Percentiles rank a stretch among this genome's conserved stretches.
phyloP scores from a whole-genome alignment of 2,329 filamentous ascomycete species.

The Pseudogymnoascus sp. region DNA sequence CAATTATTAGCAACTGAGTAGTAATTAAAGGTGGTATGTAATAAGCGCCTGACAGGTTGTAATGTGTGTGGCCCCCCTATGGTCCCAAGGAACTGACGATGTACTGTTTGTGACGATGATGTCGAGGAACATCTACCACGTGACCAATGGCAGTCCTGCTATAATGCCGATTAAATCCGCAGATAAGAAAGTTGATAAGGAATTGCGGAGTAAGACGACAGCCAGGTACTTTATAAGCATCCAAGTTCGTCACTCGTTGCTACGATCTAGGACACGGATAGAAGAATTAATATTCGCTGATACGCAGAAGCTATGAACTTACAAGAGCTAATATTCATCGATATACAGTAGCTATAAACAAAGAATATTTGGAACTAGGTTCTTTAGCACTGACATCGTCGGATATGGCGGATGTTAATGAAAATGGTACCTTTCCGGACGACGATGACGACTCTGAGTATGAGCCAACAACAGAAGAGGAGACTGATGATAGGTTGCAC shows the following conservation, averaged over 20 bases:
- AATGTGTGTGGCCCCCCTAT: background rate
- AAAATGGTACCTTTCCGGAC: conserved; percentile 9
- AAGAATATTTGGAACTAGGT: background rate
- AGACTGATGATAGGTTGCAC: conserved; percentile 24
- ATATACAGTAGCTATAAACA: background rate
- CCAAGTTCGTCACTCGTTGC: background rate
- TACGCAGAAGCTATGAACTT: background rate
- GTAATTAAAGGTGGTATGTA: background rate
- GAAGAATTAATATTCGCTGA: background rate
- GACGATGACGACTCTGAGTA: conserved; percentile 44
- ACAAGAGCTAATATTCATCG: background rate
- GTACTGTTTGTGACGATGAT: background rate
- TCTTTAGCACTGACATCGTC: background rate
- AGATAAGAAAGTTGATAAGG: background rate
- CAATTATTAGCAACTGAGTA: background rate
- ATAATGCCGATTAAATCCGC: background rate
- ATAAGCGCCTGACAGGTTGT: background rate
- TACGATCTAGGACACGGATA: background rate
- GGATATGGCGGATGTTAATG: conserved; percentile 5
- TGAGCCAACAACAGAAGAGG: conserved; percentile 33
- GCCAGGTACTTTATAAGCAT: conserved; percentile 7
- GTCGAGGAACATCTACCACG: background rate
- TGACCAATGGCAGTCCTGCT: background rate
- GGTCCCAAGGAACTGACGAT: background rate
- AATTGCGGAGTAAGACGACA: conserved; percentile 7